phyloP scores from a whole-genome alignment of 768 basidiomycete genomes.

The Paxillus ammoniavirescens region DNA sequence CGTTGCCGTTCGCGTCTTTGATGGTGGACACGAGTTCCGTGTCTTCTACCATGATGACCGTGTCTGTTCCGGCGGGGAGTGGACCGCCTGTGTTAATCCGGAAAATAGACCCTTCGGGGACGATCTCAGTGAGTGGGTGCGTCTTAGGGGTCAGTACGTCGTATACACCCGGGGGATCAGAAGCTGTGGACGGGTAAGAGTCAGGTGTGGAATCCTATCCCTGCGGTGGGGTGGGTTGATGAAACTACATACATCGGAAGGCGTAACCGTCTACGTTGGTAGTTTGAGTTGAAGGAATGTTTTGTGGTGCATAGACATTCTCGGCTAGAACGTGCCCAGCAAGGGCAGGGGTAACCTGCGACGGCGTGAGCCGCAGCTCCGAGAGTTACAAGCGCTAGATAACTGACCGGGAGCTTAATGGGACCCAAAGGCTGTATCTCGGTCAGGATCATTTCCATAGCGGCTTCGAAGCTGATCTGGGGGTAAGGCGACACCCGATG shows the following conservation, averaged over 20 bases:
- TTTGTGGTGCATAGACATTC: slow-evolving; percentile 61
- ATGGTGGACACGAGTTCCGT: slow-evolving; percentile 66
- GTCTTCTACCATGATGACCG: slow-evolving; percentile 93
- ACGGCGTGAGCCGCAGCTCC: background rate
- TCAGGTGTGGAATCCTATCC: background rate
- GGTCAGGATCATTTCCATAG: slow-evolving; percentile 53
- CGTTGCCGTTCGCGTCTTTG: slow-evolving; percentile 35
- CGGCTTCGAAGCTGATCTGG: slow-evolving; percentile 62
- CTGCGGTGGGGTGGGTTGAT: background rate
- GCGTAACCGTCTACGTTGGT: slow-evolving; percentile 93
- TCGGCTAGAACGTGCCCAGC: slow-evolving; percentile 73
- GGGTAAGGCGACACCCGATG: slow-evolving; percentile 79
- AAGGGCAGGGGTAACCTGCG: slow-evolving; percentile 59
- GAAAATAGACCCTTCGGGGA: slow-evolving; percentile 46
- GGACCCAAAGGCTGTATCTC: slow-evolving; percentile 44
- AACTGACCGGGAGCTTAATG: slow-evolving; percentile 43
- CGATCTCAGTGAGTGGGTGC: slow-evolving; percentile 24
- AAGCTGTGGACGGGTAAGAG: slow-evolving; percentile 39
- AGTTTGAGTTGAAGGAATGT: slow-evolving; percentile 63
- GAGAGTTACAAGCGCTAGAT: background rate
- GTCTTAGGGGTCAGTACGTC: slow-evolving; percentile 60
- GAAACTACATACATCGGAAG: slow-evolving; percentile 51
- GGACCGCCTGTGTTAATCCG: slow-evolving; percentile 88
- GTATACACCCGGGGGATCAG: slow-evolving; percentile 63
- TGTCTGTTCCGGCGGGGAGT: slow-evolving; percentile 69